Evolutionary conservation across 2,329 filamentous ascomycete genomes (phyloP).

Genomic region (Fusarium mangiferae): DNA sequence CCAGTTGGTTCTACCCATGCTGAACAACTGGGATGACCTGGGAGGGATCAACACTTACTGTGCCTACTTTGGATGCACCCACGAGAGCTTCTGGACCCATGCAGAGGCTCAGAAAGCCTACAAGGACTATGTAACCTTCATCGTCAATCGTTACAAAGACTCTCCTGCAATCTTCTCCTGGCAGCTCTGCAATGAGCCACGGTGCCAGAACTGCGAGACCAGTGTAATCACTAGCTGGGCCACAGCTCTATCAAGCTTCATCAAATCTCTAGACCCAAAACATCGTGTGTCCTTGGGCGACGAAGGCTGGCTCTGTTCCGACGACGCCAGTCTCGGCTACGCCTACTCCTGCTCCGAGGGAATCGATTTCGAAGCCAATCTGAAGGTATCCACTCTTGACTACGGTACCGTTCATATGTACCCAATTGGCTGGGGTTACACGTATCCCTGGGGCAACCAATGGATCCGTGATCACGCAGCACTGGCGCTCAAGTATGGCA

Average conservation of each 20-base stretch:
- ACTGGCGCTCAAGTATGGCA: not conserved
- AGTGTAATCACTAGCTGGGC: not conserved
- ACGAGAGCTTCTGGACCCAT: not conserved
- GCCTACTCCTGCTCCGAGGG: not conserved
- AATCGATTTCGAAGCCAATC: not conserved
- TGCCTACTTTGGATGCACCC: constrained; percentile 3
- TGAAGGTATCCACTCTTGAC: not conserved
- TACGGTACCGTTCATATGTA: constrained; percentile 1
- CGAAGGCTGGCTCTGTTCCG: not conserved
- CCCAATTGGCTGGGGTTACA: constrained; percentile 4
- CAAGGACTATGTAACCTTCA: not conserved
- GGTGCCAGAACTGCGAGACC: not conserved
- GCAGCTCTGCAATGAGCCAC: constrained; percentile 4
- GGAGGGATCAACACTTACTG: not conserved
- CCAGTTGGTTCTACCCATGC: not conserved
- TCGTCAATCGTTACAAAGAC: not conserved
- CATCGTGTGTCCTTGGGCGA: not conserved
- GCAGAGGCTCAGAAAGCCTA: not conserved
- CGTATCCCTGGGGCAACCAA: not conserved
- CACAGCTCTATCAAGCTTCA: not conserved
- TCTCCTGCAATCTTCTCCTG: not conserved
- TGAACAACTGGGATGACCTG: constrained; percentile 2
- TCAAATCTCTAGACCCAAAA: not conserved
- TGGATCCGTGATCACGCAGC: constrained; percentile 1
- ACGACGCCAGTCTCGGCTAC: not conserved